Conservation (phyloP, 345 rosid genomes). For the Syzygium aromaticum region DNA sequence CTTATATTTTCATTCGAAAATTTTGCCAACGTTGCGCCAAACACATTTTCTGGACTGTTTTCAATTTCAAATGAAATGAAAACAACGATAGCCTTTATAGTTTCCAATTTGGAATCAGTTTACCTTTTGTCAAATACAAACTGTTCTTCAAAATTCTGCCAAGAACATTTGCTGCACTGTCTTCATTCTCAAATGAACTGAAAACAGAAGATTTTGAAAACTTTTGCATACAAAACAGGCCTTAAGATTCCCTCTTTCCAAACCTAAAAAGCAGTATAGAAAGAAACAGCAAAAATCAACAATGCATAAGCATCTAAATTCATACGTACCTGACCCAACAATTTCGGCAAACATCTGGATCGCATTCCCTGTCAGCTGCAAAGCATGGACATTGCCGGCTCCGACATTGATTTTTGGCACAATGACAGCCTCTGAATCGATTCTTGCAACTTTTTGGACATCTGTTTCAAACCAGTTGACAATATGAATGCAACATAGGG, state of each 20-base stretch:
- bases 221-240: neutral
- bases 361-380: constrained; percentile 99
- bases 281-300: constrained; percentile 2
- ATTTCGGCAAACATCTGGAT: constrained; percentile 98
- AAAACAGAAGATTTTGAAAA: neutral
- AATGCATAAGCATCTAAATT: neutral
- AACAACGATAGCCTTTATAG: neutral
- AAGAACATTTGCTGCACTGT: neutral
- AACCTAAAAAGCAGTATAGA: neutral
- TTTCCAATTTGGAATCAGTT: neutral
- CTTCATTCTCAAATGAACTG: neutral
- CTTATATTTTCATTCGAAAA: neutral
- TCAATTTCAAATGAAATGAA: neutral
- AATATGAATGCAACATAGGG: neutral
- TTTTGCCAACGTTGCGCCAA: neutral
- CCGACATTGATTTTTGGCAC: constrained; percentile 99
- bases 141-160: neutral
- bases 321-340: constrained; percentile 94
- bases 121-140: neutral
- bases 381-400: constrained; percentile 99
- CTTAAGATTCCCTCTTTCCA: neutral
- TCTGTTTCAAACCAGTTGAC: constrained; percentile 23
- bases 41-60: neutral
- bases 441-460: constrained; percentile 96
- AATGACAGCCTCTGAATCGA: constrained; percentile 99